phyloP scores from a whole-genome alignment of 805 yeast species.

The Yamadazyma takamatsuzukensis region DNA sequence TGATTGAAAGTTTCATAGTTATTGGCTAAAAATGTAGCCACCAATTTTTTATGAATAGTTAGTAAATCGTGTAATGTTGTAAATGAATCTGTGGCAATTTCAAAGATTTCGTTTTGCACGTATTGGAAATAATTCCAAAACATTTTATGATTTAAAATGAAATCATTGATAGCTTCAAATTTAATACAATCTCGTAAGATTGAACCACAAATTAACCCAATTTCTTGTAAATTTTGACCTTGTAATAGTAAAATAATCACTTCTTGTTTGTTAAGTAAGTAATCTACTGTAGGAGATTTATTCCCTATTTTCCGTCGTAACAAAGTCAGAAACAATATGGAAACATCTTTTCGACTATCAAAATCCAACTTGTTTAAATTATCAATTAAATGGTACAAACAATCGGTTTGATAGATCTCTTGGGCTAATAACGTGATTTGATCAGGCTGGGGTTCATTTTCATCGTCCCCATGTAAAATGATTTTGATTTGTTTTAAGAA shows the following conservation, averaged over 20 bases:
- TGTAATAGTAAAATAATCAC: constrained; percentile 58
- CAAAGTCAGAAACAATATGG: constrained; percentile 66
- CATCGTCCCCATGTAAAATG: constrained; percentile 68
- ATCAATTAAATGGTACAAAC: constrained; percentile 56
- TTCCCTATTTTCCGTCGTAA: constrained; percentile 74
- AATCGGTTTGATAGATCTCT: constrained; percentile 71
- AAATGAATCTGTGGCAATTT: constrained; percentile 86
- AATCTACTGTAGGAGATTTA: constrained; percentile 84
- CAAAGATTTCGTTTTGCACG: constrained; percentile 75
- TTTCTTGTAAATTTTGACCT: constrained; percentile 72
- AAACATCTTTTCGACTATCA: constrained; percentile 84
- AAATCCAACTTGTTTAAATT: constrained; percentile 72
- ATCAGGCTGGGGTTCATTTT: constrained; percentile 63
- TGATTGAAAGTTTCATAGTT: constrained; percentile 58
- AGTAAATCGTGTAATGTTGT: constrained; percentile 70
- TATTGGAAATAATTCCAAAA: constrained; percentile 85
- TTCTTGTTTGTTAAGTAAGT: constrained; percentile 61
- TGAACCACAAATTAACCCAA: constrained; percentile 69
- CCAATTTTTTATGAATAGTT: constrained; percentile 64
- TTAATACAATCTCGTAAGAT: constrained; percentile 84
- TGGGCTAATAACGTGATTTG: constrained; percentile 72
- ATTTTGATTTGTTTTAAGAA: constrained; percentile 61
- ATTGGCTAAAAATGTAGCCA: constrained; percentile 61
- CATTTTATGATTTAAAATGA: constrained; percentile 53
- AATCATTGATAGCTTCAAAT: constrained; percentile 63